phyloP scores from a whole-genome alignment of 1,284 basidiomycete species.

The Golubevia pallescens region DNA sequence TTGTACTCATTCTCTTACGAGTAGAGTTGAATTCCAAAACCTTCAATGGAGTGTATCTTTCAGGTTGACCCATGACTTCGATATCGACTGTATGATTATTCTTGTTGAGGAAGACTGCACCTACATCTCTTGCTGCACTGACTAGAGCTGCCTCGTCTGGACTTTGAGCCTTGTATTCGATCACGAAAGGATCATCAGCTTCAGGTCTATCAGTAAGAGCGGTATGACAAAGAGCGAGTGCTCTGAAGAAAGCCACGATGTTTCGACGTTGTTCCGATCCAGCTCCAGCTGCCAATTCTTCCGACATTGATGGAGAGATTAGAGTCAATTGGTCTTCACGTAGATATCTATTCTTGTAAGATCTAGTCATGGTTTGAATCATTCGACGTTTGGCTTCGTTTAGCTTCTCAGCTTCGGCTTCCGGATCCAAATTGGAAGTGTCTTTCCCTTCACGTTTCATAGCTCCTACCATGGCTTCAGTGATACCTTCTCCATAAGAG shows the following conservation, averaged over 20 bases:
- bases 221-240: conserved; percentile 87
- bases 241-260: conserved; percentile 82
- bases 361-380: conserved; percentile 75
- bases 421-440: conserved; percentile 71
- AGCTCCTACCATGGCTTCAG: conserved; percentile 91
- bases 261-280: conserved; percentile 72
- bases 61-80: conserved; percentile 85
- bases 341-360: conserved; percentile 88
- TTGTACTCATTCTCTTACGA: conserved; percentile 89
- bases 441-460: conserved; percentile 79
- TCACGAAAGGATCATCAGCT: conserved; percentile 70
- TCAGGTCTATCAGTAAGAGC: conserved; percentile 72
- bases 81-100: conserved; percentile 81
- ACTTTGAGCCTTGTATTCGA: conserved; percentile 94
- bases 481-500: conserved; percentile 88
- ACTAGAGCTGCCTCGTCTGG: conserved; percentile 95
- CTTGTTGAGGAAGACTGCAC: conserved; percentile 86
- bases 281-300: conserved; percentile 74
- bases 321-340: conserved; percentile 84
- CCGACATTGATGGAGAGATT: conserved; percentile 81
- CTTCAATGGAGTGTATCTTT: conserved; percentile 80
- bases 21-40: conserved; percentile 91
- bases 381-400: conserved; percentile 76
- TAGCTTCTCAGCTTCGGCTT: conserved; percentile 68
- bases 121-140: conserved; percentile 85